Evolutionary conservation across 495 filamentous ascomycete genomes (phyloP), one percentile per base, ranked within the genome.

Genomic region (Aspergillus sparsus): DNA sequence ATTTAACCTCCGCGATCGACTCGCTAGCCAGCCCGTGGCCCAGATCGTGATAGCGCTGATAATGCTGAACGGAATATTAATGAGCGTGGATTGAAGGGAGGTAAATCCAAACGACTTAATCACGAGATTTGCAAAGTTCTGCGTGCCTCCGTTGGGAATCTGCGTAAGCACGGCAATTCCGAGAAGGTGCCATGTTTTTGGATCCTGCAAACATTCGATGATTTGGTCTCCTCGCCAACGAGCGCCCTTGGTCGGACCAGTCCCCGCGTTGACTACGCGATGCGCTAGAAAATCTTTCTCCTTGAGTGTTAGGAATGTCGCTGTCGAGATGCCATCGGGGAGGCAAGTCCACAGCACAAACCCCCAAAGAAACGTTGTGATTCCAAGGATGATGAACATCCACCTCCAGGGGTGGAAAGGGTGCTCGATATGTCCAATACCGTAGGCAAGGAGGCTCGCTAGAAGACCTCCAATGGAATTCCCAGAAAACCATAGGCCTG

Each of bases 251-350:
- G 85, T 78, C 15, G 79, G 79, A 0, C 70, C 70, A 41, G 71
- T 77, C 16, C 75, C 74, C 9, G 73, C 71, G n/a, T 72, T 62
- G 39, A 78, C 57, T 1, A 62, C 70, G 27, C 86, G 73, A 46
- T 83, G 79, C 6, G 79, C 73, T 57, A 85, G 82, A 45, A 86
- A 65, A 27, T 72, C 69, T 47, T 84, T 82, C 61, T 88, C 83
- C 15, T 80, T 76, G 35, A 78, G 74, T 3, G 69, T 75, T 15
- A 88, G 76, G 57, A 87, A 87, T 36, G 74, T 78, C 1, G 86
- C 84, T 0, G 73, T 81, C 62, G 85, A 82, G 0, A 85, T 85
- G 5, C 83, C 82, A 62, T 87, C 83, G 0, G 86, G 86, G 49
- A 89, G 83, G 35, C 82, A 66, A 7, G 76, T 66, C 57, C 79